Evolutionary conservation across 257 asterid species (phyloP), one percentile per base, ranked within the genome.

Genomic region (Plantago elongata): DNA sequence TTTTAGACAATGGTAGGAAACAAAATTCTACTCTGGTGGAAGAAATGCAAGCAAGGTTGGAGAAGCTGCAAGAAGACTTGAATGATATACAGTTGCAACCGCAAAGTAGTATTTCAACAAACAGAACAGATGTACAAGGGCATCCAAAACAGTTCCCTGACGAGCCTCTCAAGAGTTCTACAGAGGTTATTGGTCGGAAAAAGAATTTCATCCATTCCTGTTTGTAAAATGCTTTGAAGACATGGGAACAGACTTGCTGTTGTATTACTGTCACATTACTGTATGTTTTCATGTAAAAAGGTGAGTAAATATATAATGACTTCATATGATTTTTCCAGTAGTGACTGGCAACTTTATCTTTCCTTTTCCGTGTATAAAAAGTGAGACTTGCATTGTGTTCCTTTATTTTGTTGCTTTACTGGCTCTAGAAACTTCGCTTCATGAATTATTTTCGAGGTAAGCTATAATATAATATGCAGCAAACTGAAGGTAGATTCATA

Each of bases 171-270:
- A 67, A 83, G 67, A 63, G 60, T 30, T 56, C 76, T 18, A 27
- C 50, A 60, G 67, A 69, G 51, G 51, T 54, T 18, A 52, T 71
- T 27, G 57, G 61, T 48, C 66, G 18, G 57, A 74, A 70, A 71
- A 83, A 77, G 74, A 64, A 77, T 70, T 83, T 83, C 65, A 86
- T 86, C 29, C 95, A 89, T 27, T 86, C 95, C 4, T 80, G 95
- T 45, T 80, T 86, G 51, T 83, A 72, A 67, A 68, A 9, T 43
- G 34, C 45, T 40, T 34, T 34, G 40, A 7, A 34, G 40, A 34
- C 40, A 34, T 34, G 40, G 40, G 8, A 34, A 34, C 40, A 34
- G 8, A 34, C 40, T 34, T 34, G 8, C 1, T 4, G 40, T 7
- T 34, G 40, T 34, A 34, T 34, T 34, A 34, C 5, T 5, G 40